Evolutionary conservation across 1,139 yeast genomes (phyloP), one percentile per base, ranked within the genome.

Genomic region (Candida tropicalis): DNA sequence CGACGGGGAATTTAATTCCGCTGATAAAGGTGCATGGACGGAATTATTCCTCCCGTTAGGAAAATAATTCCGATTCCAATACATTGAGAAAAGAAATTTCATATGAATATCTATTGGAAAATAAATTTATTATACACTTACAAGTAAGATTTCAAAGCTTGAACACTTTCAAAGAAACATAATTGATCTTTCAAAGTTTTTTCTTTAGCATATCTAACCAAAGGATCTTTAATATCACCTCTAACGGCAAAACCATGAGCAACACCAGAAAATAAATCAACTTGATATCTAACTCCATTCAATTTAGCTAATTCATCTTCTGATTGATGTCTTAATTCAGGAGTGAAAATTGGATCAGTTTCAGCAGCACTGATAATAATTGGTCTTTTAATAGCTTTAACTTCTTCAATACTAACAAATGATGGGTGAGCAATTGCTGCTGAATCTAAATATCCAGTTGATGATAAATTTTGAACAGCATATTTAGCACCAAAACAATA

Each of bases 351-450:
- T 0, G 56, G 43, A 60, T 90, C 97, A 10, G 55, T 63, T 64
- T 86, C 88, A 37, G 95, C 93, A 46, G 87, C 88, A 28, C 86
- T 72, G 49, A 89, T 81, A 48, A 82, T 50, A 23, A 89, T 38
- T 22, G 96, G 96, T 50, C 74, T 78, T 28, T 50, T 43, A 49
- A 88, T 62, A 3, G 71, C 78, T 39, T 70, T 76, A 40, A 87
- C 73, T 54, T 86, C 95, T 23, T 81, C 89, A 24, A 76, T 73
- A 8, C 74, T 46, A 26, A 87, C 83, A 47, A 82, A 73, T 1
- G 95, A 83, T 10, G 97, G 97, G 62, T 90, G 97, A 11, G 91
- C 93, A 46, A 78, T 62, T 8, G 91, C 95, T 53, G 78, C 89
- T 25, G 74, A 85, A 47, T 81, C 76, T 23, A 79, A 62, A 20